A percentile compares a stretch with the other conserved stretches of the same genome.
Evolutionary conservation across 2,329 filamentous ascomycete species (phyloP).

Genomic region (Fusarium continuum): DNA sequence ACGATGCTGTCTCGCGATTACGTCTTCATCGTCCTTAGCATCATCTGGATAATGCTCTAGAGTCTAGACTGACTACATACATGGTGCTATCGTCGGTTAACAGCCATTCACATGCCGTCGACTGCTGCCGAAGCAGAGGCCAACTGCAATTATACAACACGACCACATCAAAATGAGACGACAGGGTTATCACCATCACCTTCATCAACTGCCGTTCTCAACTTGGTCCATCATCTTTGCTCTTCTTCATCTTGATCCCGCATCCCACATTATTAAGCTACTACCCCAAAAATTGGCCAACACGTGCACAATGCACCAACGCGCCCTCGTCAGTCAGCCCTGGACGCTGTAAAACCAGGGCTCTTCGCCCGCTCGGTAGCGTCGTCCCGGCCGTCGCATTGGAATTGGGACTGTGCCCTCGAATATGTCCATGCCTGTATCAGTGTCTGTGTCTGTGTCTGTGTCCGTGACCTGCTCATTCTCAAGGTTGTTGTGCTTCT

Average conservation of each 20-base stretch:
- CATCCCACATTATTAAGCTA: too few species aligned
- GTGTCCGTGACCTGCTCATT: constrained; percentile 26
- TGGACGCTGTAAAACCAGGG: constrained; percentile 55
- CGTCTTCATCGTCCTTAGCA: constrained; percentile 26
- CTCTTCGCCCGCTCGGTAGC: constrained; percentile 54
- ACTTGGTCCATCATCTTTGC: constrained; percentile 16
- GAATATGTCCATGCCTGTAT: constrained; percentile 52
- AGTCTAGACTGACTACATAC: not conserved
- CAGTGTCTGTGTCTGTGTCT: constrained; percentile 27
- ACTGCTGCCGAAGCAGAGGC: constrained; percentile 15
- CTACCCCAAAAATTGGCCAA: constrained; percentile 14
- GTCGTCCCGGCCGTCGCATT: constrained; percentile 66
- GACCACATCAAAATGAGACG: constrained; percentile 1
- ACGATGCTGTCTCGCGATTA: constrained; percentile 30
- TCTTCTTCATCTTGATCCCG: constrained; percentile 10
- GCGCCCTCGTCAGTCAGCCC: constrained; percentile 36
- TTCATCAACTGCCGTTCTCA: constrained; percentile 24
- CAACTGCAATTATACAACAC: constrained; percentile 13
- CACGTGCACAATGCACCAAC: not conserved
- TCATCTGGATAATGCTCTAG: constrained; percentile 2
- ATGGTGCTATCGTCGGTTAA: constrained; percentile 10
- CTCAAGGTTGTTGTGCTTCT: not conserved
- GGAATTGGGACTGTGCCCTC: constrained; percentile 67
- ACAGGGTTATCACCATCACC: constrained; percentile 10
- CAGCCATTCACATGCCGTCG: constrained; percentile 12